Evolutionary conservation across 129 eudicot species (phyloP).

Genomic region (Tanacetum coccineum): DNA sequence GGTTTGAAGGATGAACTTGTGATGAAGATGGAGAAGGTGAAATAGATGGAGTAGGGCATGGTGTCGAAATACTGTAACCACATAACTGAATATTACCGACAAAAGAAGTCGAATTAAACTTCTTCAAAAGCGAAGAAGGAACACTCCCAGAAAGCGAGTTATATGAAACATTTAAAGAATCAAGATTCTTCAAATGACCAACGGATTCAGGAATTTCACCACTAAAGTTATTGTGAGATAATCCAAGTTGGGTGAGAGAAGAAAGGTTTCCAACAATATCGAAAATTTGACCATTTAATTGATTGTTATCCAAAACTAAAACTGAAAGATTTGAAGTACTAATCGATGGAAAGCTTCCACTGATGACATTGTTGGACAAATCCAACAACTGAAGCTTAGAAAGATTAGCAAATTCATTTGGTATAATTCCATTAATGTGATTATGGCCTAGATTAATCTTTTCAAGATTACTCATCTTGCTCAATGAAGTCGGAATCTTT

Average conservation of each 20-base stretch:
- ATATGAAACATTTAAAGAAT: conserved; percentile 56
- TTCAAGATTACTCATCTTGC: conserved; percentile 52
- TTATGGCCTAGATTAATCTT: conserved; percentile 62
- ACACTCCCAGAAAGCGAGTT: conserved; percentile 75
- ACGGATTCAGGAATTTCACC: conserved; percentile 72
- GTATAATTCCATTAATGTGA: conserved; percentile 54
- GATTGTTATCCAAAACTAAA: conserved; percentile 49
- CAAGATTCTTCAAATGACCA: conserved; percentile 38
- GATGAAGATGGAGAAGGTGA: conserved; percentile 45
- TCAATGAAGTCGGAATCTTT: conserved; percentile 56
- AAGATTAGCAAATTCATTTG: conserved; percentile 43
- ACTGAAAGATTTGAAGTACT: conserved; percentile 36
- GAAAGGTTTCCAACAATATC: conserved; percentile 43
- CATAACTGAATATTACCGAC: conserved; percentile 78
- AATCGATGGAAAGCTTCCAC: conserved; percentile 55
- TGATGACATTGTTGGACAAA: conserved; percentile 60
- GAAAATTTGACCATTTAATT: conserved; percentile 52
- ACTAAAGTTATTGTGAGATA: conserved; percentile 59
- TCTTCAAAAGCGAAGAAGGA: conserved; percentile 47
- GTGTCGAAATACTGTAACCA: conserved; percentile 58
- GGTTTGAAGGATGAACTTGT: conserved; percentile 3
- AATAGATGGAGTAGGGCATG: conserved; percentile 46
- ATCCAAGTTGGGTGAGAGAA: conserved; percentile 40
- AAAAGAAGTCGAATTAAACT: conserved; percentile 74
- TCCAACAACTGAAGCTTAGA: conserved; percentile 49